phyloP scores from a whole-genome alignment of 768 basidiomycete species.

The Pisolithus sp. region DNA sequence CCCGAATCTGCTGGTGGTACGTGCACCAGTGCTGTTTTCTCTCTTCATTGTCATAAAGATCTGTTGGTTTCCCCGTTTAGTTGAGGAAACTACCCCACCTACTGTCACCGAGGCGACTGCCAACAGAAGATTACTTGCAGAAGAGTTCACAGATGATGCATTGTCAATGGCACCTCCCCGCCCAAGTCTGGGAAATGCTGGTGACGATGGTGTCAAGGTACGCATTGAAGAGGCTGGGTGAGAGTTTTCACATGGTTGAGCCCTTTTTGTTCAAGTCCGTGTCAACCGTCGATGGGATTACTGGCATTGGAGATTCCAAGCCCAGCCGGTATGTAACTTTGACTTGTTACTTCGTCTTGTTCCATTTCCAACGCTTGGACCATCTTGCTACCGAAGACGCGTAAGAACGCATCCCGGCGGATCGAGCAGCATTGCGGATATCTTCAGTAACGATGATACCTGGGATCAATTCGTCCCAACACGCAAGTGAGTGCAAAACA shows the following conservation, averaged over 20 bases:
- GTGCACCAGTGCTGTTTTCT: slow-evolving; percentile 6
- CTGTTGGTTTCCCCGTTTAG: background rate
- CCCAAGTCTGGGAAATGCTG: background rate
- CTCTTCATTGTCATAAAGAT: background rate
- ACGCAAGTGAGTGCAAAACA: slow-evolving; percentile 41
- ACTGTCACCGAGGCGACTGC: slow-evolving; percentile 4
- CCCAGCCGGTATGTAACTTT: slow-evolving; percentile 42
- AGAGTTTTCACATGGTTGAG: background rate
- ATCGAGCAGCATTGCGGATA: slow-evolving; percentile 17
- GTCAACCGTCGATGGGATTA: background rate
- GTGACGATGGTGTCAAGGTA: background rate
- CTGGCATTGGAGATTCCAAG: slow-evolving; percentile 21
- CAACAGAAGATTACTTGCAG: slow-evolving; percentile 9
- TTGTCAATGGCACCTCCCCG: slow-evolving; percentile 49
- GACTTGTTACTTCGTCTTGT: background rate
- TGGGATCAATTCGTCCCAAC: slow-evolving; percentile 57
- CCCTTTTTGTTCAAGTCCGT: background rate
- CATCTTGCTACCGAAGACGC: slow-evolving; percentile 17
- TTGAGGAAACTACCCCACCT: slow-evolving; percentile 1
- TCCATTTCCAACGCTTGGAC: slow-evolving; percentile 1
- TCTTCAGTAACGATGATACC: slow-evolving; percentile 42
- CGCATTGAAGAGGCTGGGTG: background rate
- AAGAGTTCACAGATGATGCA: slow-evolving; percentile 51
- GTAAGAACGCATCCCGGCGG: slow-evolving; percentile 29
- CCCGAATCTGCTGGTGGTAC: slow-evolving; percentile 21